A percentile compares a stretch with the other conserved stretches of the same genome.
These are phyloP conservation scores for Eremothecium gossypii DNA, from an alignment of 1,139 yeast species.

Conservation along the genomic window DNA sequence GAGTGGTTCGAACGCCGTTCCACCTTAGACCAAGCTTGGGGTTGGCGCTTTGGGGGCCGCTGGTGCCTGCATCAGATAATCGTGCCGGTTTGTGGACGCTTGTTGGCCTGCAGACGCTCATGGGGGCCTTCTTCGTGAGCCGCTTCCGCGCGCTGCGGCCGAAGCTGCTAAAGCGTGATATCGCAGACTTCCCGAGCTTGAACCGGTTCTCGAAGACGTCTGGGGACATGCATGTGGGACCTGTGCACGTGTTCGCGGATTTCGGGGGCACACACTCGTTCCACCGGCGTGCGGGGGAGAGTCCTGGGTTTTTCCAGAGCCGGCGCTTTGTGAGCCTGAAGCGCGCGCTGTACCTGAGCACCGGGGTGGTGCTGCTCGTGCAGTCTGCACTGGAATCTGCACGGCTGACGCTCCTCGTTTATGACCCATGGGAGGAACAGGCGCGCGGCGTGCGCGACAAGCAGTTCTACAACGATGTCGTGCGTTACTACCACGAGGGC, in stretches of 20 bases:
- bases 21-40: slow-evolving; percentile 46
- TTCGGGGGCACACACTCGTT: slow-evolving; percentile 21
- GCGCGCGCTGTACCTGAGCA: slow-evolving; percentile 17
- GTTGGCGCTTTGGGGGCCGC: slow-evolving; percentile 49
- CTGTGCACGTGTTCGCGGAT: slow-evolving; percentile 11
- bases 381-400: slow-evolving; percentile 38
- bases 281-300: slow-evolving; percentile 10
- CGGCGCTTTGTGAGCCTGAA: slow-evolving; percentile 15
- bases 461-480: slow-evolving; percentile 29
- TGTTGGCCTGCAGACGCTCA: slow-evolving; percentile 39
- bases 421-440: slow-evolving; percentile 61
- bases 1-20: slow-evolving; percentile 21
- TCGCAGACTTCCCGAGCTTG: slow-evolving; percentile 28
- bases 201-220: slow-evolving; percentile 27
- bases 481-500: slow-evolving; percentile 28
- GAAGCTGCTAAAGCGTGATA: slow-evolving; percentile 18
- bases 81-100: slow-evolving; percentile 40
- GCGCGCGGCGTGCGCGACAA: slow-evolving; percentile 35
- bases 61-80: slow-evolving; percentile 57
- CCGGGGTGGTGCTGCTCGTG: slow-evolving; percentile 24
- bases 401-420: slow-evolving; percentile 39
- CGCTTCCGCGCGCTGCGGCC: slow-evolving; percentile 17
- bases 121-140: slow-evolving; percentile 33
- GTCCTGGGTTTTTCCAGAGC: slow-evolving; percentile 11
- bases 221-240: slow-evolving; percentile 13